phyloP scores from a whole-genome alignment of 768 basidiomycete genomes.

The Tulasnella sp. region DNA sequence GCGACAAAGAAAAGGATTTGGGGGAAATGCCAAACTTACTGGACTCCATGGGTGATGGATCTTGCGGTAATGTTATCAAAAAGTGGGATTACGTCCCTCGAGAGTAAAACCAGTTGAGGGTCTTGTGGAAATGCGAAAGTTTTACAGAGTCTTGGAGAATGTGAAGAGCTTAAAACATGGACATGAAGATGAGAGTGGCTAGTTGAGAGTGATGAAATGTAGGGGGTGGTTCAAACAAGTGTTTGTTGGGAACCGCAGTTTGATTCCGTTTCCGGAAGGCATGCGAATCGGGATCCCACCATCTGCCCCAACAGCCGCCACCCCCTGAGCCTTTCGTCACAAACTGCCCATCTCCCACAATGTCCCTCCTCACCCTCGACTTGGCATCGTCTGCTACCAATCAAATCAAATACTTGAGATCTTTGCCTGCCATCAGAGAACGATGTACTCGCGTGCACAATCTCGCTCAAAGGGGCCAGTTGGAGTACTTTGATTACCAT shows the following conservation, averaged over 20 bases:
- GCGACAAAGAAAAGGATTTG: background rate
- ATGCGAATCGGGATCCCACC: background rate
- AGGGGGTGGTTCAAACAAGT: background rate
- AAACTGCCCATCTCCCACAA: background rate
- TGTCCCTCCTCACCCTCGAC: background rate
- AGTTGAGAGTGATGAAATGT: background rate
- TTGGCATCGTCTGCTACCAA: background rate
- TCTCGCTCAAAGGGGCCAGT: constrained; percentile 67
- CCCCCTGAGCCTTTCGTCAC: background rate
- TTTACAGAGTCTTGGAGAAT: background rate
- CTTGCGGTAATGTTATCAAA: background rate
- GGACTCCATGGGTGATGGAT: background rate
- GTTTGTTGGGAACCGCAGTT: background rate
- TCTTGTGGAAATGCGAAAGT: background rate
- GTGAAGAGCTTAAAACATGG: background rate
- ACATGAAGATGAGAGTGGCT: background rate
- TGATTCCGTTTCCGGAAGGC: background rate
- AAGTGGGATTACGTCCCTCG: background rate
- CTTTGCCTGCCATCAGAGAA: constrained; percentile 85
- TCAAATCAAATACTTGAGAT: constrained; percentile 63
- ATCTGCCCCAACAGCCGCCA: background rate
- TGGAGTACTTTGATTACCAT: constrained; percentile 84
- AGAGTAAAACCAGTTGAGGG: background rate
- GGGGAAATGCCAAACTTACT: background rate
- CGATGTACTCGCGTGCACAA: constrained; percentile 74